Percentiles rank a stretch among this genome's conserved stretches.
phyloP scores from a whole-genome alignment of 202 grass and related monocot genomes.

The Zizania palustris region DNA sequence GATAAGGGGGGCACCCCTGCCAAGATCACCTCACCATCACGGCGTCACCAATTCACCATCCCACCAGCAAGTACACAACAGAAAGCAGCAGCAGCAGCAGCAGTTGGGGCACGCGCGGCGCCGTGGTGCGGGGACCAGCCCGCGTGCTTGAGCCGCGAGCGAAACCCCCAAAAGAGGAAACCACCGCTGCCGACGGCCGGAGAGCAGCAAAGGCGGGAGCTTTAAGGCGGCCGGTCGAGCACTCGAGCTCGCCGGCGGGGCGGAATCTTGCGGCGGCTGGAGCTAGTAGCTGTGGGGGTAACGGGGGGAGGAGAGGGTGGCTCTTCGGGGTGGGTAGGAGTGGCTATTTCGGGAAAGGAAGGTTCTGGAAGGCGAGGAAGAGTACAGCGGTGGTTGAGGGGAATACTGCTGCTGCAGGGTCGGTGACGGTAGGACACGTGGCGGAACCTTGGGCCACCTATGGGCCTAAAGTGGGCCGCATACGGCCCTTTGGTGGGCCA shows the following conservation, averaged over 20 bases:
- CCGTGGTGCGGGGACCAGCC: no score
- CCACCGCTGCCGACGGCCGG: no score
- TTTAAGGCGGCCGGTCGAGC: no score
- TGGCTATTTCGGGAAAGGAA: constrained; percentile 46
- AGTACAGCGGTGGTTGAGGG: neutral
- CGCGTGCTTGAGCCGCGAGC: no score
- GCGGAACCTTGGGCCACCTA: neutral
- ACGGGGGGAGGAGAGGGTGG: constrained; percentile 4
- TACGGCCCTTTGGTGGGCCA: no score
- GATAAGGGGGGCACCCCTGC: constrained; percentile 35
- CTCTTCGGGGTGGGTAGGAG: neutral
- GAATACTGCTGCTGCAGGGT: neutral
- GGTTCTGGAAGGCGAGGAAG: constrained; percentile 49
- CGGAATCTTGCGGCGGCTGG: neutral
- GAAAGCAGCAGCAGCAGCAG: neutral
- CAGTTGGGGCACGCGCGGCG: neutral
- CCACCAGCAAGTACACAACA: constrained; percentile 21
- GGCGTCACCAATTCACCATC: neutral
- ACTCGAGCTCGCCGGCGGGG: neutral
- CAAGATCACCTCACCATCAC: constrained; percentile 23
- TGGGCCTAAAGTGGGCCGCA: constrained; percentile 29
- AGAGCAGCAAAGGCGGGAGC: no score
- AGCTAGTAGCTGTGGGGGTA: neutral
- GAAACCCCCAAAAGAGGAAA: no score
- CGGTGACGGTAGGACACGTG: constrained; percentile 11